Conservation (phyloP, 2,329 filamentous ascomycete species). For the Hymenoscyphus infarciens region DNA sequence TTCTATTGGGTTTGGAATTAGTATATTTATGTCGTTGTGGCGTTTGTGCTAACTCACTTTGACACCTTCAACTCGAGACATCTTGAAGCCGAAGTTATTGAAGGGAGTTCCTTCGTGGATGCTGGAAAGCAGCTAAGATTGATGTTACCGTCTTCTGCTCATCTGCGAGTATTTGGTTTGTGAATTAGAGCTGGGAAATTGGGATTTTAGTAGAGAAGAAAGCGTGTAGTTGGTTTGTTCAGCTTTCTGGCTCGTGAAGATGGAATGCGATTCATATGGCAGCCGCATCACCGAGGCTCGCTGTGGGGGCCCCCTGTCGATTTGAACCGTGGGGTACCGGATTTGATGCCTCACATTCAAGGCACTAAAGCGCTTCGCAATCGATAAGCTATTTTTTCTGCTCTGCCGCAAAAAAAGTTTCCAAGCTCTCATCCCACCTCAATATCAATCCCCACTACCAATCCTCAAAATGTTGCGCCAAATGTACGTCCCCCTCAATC, state of each 20-base stretch:
- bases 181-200: not conserved
- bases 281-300: not conserved
- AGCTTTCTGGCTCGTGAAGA: not conserved
- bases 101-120: conserved; percentile 6
- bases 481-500: conserved; percentile 28
- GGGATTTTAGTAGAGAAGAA: conserved; percentile 9
- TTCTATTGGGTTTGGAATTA: conserved; percentile 26
- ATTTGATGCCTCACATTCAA: not conserved
- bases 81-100: conserved; percentile 32
- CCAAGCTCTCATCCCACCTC: conserved; percentile 15
- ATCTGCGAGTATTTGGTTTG: conserved; percentile 17
- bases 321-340: not conserved
- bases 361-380: not conserved
- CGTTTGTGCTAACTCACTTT: conserved; percentile 23
- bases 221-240: not conserved
- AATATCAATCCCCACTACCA: conserved; percentile 5
- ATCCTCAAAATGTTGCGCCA: conserved; percentile 35
- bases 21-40: conserved; percentile 7
- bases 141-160: conserved; percentile 23
- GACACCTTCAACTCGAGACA: conserved; percentile 29
- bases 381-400: conserved; percentile 3
- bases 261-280: not conserved
- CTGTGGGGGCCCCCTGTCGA: not conserved
- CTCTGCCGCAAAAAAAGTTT: conserved; percentile 12
- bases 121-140: conserved; percentile 16